Evolutionary conservation across 2,329 filamentous ascomycete species (phyloP).

Genomic region (Gremmenia infestans): DNA sequence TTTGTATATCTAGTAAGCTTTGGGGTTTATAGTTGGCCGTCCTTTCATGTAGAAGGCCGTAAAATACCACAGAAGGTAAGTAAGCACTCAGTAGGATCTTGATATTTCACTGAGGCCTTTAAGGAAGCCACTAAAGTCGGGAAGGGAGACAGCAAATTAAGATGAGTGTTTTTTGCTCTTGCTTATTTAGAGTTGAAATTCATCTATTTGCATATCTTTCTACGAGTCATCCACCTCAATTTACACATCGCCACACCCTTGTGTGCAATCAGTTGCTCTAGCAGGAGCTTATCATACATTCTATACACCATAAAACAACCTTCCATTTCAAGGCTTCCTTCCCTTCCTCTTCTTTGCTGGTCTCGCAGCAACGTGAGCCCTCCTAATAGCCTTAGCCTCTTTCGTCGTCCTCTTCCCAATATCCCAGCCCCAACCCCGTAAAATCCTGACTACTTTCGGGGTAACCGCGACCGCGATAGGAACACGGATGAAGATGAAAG

Average conservation of each 20-base stretch:
- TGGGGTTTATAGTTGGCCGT: no score
- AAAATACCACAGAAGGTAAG: no score
- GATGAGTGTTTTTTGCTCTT: no score
- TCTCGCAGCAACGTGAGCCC: slow-evolving; percentile 1
- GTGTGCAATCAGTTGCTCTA: background rate
- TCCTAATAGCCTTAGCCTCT: slow-evolving; percentile 30
- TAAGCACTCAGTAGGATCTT: no score
- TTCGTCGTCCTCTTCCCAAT: slow-evolving; percentile 69
- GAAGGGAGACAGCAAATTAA: no score
- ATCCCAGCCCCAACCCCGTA: slow-evolving; percentile 89
- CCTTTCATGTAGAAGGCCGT: no score
- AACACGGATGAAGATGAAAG: slow-evolving; percentile 93
- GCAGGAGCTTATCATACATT: slow-evolving; percentile 6
- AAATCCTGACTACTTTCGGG: slow-evolving; percentile 86
- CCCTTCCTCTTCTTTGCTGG: slow-evolving; percentile 11
- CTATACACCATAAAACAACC: background rate
- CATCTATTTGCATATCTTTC: no score
- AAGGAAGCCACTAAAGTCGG: no score
- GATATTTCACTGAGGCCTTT: no score
- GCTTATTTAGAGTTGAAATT: no score
- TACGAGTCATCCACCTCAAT: background rate
- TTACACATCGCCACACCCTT: background rate
- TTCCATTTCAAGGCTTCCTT: background rate
- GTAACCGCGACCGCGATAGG: slow-evolving; percentile 85
- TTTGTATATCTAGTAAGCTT: no score